Percentiles rank a stretch among this genome's conserved stretches.
Conservation (phyloP, 805 yeast genomes). For the Metschnikowia bowlesiae region DNA sequence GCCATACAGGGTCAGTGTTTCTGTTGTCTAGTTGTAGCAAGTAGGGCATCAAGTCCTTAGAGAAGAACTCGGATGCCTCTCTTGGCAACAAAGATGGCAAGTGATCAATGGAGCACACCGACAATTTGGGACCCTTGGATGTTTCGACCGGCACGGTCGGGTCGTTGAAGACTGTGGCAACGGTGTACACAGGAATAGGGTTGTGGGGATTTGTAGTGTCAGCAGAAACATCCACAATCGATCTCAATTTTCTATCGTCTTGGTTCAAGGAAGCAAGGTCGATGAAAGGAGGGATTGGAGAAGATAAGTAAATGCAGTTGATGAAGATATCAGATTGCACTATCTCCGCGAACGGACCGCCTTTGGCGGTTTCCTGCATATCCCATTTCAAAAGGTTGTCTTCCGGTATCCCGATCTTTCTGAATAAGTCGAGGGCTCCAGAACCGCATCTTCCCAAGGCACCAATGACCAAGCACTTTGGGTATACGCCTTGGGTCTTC, state of each 20-base stretch:
- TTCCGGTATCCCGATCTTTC: conserved; percentile 83
- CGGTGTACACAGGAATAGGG: conserved; percentile 89
- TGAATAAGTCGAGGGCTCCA: conserved; percentile 86
- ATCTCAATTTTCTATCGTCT: conserved; percentile 70
- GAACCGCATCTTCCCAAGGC: conserved; percentile 98
- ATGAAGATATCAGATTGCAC: conserved; percentile 83
- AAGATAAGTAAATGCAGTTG: conserved; percentile 91
- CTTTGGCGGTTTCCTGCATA: conserved; percentile 91
- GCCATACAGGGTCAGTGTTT: conserved; percentile 85
- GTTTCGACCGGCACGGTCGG: conserved; percentile 88
- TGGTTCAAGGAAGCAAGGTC: conserved; percentile 62
- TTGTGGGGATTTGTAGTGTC: conserved; percentile 98
- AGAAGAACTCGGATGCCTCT: conserved; percentile 91
- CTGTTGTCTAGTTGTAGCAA: conserved; percentile 80
- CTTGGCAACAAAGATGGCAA: conserved; percentile 93
- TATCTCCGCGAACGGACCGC: conserved; percentile 96
- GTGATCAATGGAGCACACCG: conserved; percentile 94
- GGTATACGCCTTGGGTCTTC: conserved; percentile 59
- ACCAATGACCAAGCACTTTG: conserved; percentile 86
- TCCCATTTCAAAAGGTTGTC: conserved; percentile 89
- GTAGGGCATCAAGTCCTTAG: conserved; percentile 84
- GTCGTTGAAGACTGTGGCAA: conserved; percentile 84
- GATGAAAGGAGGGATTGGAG: conserved; percentile 91
- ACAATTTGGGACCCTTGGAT: conserved; percentile 74
- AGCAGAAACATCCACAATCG: conserved; percentile 96